Percentiles rank a stretch among this genome's conserved stretches.
Conservation (phyloP, 768 basidiomycete species). For the Mycena chlorophos region DNA sequence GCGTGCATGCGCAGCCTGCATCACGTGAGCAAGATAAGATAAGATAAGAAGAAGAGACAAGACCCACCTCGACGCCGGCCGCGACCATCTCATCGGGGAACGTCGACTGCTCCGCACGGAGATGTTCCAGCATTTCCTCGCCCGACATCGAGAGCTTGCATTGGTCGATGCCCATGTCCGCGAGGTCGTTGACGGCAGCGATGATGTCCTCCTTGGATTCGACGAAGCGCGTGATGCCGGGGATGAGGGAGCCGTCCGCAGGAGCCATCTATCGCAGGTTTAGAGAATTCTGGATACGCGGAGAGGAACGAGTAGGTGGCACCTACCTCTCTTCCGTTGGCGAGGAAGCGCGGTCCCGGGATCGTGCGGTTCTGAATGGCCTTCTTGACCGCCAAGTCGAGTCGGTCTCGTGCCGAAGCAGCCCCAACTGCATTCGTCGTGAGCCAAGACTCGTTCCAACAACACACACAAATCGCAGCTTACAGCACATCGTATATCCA, state of each 20-base stretch:
- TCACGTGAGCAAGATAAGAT: background rate
- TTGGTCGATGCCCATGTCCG: slow-evolving; percentile 23
- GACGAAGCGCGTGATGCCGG: slow-evolving; percentile 35
- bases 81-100: slow-evolving; percentile 35
- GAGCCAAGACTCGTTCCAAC: background rate
- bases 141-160: slow-evolving; percentile 39
- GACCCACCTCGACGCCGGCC: slow-evolving; percentile 30
- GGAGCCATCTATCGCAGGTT: slow-evolving; percentile 28
- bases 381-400: slow-evolving; percentile 35
- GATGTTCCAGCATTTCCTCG: slow-evolving; percentile 35
- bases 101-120: slow-evolving; percentile 37
- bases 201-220: slow-evolving; percentile 32
- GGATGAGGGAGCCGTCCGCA: slow-evolving; percentile 29
- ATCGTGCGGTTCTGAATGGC: slow-evolving; percentile 36
- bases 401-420: slow-evolving; percentile 33
- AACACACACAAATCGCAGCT: background rate
- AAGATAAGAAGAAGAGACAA: background rate
- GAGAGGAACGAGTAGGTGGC: background rate
- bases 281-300: background rate
- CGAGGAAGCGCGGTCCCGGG: slow-evolving; percentile 37
- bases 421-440: slow-evolving; percentile 28
- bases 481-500: slow-evolving; percentile 39
- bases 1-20: slow-evolving; percentile 29
- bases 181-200: slow-evolving; percentile 25
- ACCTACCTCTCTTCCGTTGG: slow-evolving; percentile 32